Conservation (phyloP, 352 stramenopile species). For the Pythium pyrilobum region DNA sequence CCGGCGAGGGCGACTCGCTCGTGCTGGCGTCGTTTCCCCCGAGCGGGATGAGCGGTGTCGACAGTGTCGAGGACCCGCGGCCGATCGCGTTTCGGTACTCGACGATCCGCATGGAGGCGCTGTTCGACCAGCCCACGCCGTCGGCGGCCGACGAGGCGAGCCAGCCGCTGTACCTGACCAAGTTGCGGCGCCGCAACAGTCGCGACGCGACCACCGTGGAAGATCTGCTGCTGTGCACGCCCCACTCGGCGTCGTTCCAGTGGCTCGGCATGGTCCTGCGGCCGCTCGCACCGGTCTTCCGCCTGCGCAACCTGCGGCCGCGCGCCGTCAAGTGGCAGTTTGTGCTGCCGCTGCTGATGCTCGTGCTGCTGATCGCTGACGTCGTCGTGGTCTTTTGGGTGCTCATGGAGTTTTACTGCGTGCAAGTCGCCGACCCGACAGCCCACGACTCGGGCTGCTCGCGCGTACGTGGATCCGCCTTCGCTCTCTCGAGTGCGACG, state of each 20-base stretch:
- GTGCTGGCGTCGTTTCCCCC: too few relatives aligned
- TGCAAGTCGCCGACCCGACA: slow-evolving; percentile 80
- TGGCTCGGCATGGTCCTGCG: slow-evolving; percentile 30
- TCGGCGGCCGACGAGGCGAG: slow-evolving; percentile 1
- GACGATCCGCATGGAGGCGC: slow-evolving; percentile 69
- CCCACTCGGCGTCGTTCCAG: slow-evolving; percentile 7
- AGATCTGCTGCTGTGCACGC: slow-evolving; percentile 17
- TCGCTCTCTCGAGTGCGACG: neutral
- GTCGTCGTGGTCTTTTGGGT: slow-evolving; percentile 67
- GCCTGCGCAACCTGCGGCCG: slow-evolving; percentile 42
- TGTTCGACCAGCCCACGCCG: slow-evolving; percentile 35
- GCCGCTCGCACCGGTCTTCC: slow-evolving; percentile 55
- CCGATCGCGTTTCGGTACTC: slow-evolving; percentile 65
- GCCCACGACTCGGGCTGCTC: slow-evolving; percentile 66
- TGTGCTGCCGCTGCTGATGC: slow-evolving; percentile 39
- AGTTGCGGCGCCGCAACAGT: slow-evolving; percentile 6
- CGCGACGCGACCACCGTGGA: slow-evolving; percentile 1
- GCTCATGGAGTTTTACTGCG: slow-evolving; percentile 81
- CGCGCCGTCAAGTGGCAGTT: slow-evolving; percentile 17
- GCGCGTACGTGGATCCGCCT: slow-evolving; percentile 33
- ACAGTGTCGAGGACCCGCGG: slow-evolving; percentile 32
- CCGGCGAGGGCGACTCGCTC: too few relatives aligned
- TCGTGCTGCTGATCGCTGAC: slow-evolving; percentile 65
- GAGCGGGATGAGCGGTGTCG: too few relatives aligned
- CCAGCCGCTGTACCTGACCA: slow-evolving; percentile 11